phyloP scores from a whole-genome alignment of 1,284 basidiomycete genomes.

The Veloporphyrellus conicus region DNA sequence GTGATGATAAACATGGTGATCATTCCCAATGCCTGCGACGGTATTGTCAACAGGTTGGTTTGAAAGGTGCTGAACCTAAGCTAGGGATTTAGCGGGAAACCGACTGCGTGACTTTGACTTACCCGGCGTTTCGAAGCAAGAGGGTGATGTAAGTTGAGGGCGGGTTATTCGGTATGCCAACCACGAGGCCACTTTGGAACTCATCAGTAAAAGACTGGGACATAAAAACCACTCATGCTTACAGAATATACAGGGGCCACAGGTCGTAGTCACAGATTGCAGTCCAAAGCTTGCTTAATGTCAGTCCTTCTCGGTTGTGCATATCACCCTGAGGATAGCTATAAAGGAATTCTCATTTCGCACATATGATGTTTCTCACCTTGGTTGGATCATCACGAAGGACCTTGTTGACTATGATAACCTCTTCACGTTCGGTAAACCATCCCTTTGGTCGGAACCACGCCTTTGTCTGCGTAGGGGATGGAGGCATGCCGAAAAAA shows the following conservation, averaged over 20 bases:
- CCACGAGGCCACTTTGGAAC: conserved; percentile 38
- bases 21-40: conserved; percentile 42
- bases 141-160: conserved; percentile 55
- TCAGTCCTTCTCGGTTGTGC: conserved; percentile 72
- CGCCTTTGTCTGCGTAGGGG: conserved; percentile 62
- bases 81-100: not conserved
- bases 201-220: not conserved
- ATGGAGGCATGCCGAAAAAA: conserved; percentile 50
- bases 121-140: conserved; percentile 55
- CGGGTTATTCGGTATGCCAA: conserved; percentile 47
- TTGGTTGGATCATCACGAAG: conserved; percentile 63
- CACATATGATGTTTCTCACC: conserved; percentile 26
- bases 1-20: conserved; percentile 43
- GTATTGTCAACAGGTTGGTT: conserved; percentile 59
- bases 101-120: not conserved
- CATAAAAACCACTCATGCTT: conserved; percentile 4
- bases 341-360: not conserved
- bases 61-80: conserved; percentile 54
- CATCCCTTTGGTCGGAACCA: conserved; percentile 69
- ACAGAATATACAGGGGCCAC: conserved; percentile 68
- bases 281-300: conserved; percentile 49
- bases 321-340: conserved; percentile 38
- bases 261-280: conserved; percentile 62
- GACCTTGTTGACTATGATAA: conserved; percentile 53
- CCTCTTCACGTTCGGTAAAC: conserved; percentile 58